Percentiles rank a stretch among this genome's conserved stretches.
Conservation (phyloP, 2,329 filamentous ascomycete genomes). For the Ophiostoma fasciatum region DNA sequence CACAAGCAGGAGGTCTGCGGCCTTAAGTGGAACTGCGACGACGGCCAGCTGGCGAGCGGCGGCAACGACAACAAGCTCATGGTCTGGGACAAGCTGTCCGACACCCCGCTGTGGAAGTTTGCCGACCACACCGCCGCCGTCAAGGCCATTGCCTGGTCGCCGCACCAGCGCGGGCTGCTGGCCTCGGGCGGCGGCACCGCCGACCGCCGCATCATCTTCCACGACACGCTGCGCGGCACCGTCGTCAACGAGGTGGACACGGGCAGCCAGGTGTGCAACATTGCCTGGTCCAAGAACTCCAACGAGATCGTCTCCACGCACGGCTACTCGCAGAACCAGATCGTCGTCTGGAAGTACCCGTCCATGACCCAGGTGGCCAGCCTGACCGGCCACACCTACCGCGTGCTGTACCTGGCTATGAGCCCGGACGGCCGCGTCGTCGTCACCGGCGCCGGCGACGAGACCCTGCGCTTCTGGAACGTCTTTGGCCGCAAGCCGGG, state of each 20-base stretch:
- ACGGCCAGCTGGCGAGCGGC: constrained; percentile 85
- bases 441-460: constrained; percentile 90
- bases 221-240: constrained; percentile 78
- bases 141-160: constrained; percentile 96
- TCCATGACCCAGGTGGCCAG: constrained; percentile 95
- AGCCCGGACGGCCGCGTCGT: constrained; percentile 88
- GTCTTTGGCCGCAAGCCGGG: constrained; percentile 76
- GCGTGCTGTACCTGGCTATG: constrained; percentile 93
- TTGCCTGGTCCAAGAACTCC: constrained; percentile 93
- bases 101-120: constrained; percentile 85
- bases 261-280: constrained; percentile 95
- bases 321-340: constrained; percentile 95
- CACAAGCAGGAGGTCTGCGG: constrained; percentile 98
- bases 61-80: constrained; percentile 98
- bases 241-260: constrained; percentile 84
- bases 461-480: constrained; percentile 94
- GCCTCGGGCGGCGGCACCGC: constrained; percentile 92
- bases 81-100: constrained; percentile 95
- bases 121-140: constrained; percentile 90
- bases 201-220: constrained; percentile 93
- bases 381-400: constrained; percentile 82
- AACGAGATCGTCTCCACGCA: constrained; percentile 97
- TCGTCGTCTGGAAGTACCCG: constrained; percentile 98
- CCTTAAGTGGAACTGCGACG: constrained; percentile 91
- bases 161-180: constrained; percentile 85